Evolutionary conservation across 106 monocot species (phyloP), one percentile per base, ranked within the genome.

Genomic region (Triglochin maritima): DNA sequence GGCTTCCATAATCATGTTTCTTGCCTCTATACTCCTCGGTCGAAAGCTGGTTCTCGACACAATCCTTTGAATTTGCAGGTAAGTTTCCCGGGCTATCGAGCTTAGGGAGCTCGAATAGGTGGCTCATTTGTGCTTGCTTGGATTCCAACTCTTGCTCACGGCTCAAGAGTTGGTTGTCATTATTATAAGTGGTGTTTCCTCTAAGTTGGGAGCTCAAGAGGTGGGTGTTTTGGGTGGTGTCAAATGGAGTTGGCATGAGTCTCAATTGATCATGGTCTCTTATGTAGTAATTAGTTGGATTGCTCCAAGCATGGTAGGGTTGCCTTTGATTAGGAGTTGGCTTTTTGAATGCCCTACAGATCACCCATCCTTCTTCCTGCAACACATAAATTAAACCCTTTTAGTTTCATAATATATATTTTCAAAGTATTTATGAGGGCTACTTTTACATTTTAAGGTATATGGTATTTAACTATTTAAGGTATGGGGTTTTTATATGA

Each of bases 341-440:
- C 43, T 80, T 80, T 70, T 46, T 71, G 56, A 80, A 80, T 50
- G 80, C 80, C 29, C 71, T 49, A 50, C 80, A 80, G 4, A 80
- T 71, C 46, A 80, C 80, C 80, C 80, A 80, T 60, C 80, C 80
- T 72, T 80, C 80, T 67, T 76, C 75, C 80, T 80, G 71, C 11
- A 76, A 43, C 17, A 59, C 59, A 59, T 5, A 17, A 59, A 41
- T 11, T 3, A 5, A 8, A 8, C 15, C 11, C 2, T 29, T 8
- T 29, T 8, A 29, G 3, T 29, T 8, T 42, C 4, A 29, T 8
- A n/a, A 42, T 29, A 8, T 9, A 14, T 14, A 60, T 4, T 16
- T 7, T 29, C 17, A 6, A 16, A 6, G 60, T 6, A 60, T 60
- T 10, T 14, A n/a, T 29, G 29, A 29, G 0, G 29, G 29, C 29